These are phyloP conservation scores for Kazachstania taianensis DNA, from an alignment of 805 yeast species.

Conservation along the genomic window DNA sequence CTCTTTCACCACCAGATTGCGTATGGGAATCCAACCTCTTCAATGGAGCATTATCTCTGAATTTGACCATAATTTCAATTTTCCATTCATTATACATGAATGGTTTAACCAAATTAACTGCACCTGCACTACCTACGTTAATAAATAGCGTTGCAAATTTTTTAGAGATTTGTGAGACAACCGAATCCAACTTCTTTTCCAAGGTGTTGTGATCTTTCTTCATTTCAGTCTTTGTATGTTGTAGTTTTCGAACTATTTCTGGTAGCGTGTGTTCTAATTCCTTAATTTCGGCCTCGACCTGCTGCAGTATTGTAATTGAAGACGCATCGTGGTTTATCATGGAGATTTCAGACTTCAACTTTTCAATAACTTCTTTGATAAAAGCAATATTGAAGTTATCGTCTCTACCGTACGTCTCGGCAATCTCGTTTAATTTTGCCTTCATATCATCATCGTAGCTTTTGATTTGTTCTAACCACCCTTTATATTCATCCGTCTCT, in stretches of 20 bases:
- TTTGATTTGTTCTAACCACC: constrained; percentile 24
- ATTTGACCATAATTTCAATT: constrained; percentile 72
- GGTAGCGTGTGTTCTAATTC: constrained; percentile 18
- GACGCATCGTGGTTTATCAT: constrained; percentile 32
- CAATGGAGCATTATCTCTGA: constrained; percentile 65
- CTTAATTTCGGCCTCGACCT: constrained; percentile 18
- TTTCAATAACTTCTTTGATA: constrained; percentile 33
- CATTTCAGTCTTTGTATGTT: constrained; percentile 30
- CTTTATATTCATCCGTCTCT: constrained; percentile 19
- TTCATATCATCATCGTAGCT: constrained; percentile 33
- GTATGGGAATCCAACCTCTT: constrained; percentile 71
- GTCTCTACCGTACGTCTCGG: constrained; percentile 29
- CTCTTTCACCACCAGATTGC: constrained; percentile 97
- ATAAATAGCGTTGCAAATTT: constrained; percentile 60
- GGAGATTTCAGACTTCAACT: constrained; percentile 38
- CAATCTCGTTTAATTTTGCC: constrained; percentile 32
- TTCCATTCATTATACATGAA: constrained; percentile 62
- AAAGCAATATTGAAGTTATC: constrained; percentile 31
- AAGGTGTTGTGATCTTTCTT: constrained; percentile 36
- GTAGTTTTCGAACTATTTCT: constrained; percentile 12
- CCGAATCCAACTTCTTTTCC: constrained; percentile 49
- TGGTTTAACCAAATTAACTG: constrained; percentile 47
- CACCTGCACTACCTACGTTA: constrained; percentile 82
- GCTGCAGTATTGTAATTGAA: constrained; percentile 28
- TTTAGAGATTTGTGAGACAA: constrained; percentile 47